These are phyloP conservation scores for Teratosphaeria epicoccoides DNA, from an alignment of 2,329 filamentous ascomycete genomes.

Conservation along the genomic window DNA sequence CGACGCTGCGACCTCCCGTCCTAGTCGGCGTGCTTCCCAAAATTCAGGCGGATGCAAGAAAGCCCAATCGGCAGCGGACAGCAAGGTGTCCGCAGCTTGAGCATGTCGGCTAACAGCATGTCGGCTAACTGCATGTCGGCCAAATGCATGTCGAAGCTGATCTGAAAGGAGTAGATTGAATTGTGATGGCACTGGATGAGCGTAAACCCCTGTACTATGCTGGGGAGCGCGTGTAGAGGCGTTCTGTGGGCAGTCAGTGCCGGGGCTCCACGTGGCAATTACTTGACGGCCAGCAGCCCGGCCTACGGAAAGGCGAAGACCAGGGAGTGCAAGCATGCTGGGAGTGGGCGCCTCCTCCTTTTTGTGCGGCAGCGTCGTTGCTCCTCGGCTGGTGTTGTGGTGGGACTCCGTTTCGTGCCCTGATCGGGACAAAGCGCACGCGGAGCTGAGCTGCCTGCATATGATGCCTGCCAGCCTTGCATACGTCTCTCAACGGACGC, in stretches of 20 bases:
- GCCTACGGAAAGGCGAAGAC: neutral
- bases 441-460: neutral
- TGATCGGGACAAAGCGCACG: neutral
- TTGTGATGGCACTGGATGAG: neutral
- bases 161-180: neutral
- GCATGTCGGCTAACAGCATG: neutral
- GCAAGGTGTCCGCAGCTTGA: neutral
- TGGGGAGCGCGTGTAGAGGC: neutral
- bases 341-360: neutral
- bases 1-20: neutral
- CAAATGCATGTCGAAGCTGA: neutral
- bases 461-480: neutral
- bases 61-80: neutral
- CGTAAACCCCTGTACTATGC: neutral
- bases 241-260: neutral
- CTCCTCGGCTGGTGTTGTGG: neutral
- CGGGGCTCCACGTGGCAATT: neutral
- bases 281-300: neutral
- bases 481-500: neutral
- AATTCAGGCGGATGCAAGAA: neutral
- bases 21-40: neutral
- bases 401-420: neutral
- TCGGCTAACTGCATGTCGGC: neutral
- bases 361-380: neutral
- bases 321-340: neutral